A percentile compares a stretch with the other conserved stretches of the same genome.
Conservation (phyloP, 192 early-diverging fungal genomes). For the Pilobolus umbonatus region DNA sequence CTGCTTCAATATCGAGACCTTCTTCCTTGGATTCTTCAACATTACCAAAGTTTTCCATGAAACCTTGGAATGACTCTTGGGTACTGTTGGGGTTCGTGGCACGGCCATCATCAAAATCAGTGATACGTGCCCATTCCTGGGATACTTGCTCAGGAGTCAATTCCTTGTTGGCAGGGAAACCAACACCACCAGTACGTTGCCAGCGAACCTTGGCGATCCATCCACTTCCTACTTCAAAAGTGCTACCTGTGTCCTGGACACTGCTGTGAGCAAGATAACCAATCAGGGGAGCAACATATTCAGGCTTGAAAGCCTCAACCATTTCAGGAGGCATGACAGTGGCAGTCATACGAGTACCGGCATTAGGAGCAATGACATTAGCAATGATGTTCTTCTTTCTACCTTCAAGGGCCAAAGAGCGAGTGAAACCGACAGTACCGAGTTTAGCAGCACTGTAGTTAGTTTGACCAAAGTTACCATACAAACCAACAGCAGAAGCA, state of each 20-base stretch:
- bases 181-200: constrained; percentile 92
- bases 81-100: constrained; percentile 80
- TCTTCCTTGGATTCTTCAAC: constrained; percentile 39
- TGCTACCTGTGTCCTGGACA: constrained; percentile 69
- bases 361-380: constrained; percentile 96
- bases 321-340: constrained; percentile 95
- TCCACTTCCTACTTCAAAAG: constrained; percentile 96
- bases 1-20: constrained; percentile 60
- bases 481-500: constrained; percentile 86
- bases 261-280: constrained; percentile 85
- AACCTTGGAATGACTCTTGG: constrained; percentile 74
- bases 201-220: constrained; percentile 94
- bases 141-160: constrained; percentile 86
- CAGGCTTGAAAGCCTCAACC: constrained; percentile 92
- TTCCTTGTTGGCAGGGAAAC: constrained; percentile 78
- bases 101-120: constrained; percentile 94
- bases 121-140: constrained; percentile 71
- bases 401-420: constrained; percentile 92
- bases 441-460: constrained; percentile 72
- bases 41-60: constrained; percentile 82
- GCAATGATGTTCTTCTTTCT: constrained; percentile 83
- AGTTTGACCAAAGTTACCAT: constrained; percentile 80
- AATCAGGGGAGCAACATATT: constrained; percentile 93
- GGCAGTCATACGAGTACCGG: constrained; percentile 96
- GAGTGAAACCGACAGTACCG: constrained; percentile 83